A percentile compares a stretch with the other conserved stretches of the same genome.
These are phyloP conservation scores for Mortierella claussenii DNA, from an alignment of 192 early-diverging fungal genomes.

Conservation along the genomic window DNA sequence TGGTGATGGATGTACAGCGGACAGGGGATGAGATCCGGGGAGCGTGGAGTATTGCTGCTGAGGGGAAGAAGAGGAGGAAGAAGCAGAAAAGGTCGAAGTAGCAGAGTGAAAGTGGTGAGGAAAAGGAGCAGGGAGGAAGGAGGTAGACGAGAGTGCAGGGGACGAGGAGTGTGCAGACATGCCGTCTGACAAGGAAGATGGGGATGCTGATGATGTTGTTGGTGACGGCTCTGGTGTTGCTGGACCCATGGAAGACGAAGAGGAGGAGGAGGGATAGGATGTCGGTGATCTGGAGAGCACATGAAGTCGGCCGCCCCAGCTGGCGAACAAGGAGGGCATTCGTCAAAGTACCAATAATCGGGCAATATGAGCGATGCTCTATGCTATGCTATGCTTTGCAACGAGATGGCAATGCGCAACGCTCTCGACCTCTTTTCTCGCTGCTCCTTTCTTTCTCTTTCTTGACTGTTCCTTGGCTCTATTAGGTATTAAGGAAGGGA, in stretches of 20 bases:
- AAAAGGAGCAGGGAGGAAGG: neutral
- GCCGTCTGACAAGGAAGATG: no score
- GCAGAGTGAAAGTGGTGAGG: neutral
- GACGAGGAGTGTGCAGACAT: neutral
- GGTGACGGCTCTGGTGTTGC: neutral
- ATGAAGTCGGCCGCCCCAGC: slow-evolving; percentile 17
- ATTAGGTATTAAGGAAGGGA: no score
- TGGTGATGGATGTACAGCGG: neutral
- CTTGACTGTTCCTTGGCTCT: no score
- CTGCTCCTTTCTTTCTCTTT: neutral
- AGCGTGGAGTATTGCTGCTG: no score
- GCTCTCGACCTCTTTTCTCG: neutral
- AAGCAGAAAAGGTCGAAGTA: neutral
- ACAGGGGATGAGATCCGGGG: no score
- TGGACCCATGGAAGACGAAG: slow-evolving; percentile 7
- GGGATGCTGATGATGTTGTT: neutral
- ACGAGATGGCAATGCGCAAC: no score
- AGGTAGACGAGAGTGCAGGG: no score
- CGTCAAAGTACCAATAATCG: neutral
- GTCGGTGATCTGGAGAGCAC: slow-evolving; percentile 3
- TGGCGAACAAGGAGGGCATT: slow-evolving; percentile 33
- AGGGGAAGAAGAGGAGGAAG: neutral
- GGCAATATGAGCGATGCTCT: neutral
- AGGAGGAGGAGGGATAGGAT: neutral
- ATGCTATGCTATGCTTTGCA: no score